phyloP scores from a whole-genome alignment of 2,329 filamentous ascomycete species.

The Aspergillus texensis region DNA sequence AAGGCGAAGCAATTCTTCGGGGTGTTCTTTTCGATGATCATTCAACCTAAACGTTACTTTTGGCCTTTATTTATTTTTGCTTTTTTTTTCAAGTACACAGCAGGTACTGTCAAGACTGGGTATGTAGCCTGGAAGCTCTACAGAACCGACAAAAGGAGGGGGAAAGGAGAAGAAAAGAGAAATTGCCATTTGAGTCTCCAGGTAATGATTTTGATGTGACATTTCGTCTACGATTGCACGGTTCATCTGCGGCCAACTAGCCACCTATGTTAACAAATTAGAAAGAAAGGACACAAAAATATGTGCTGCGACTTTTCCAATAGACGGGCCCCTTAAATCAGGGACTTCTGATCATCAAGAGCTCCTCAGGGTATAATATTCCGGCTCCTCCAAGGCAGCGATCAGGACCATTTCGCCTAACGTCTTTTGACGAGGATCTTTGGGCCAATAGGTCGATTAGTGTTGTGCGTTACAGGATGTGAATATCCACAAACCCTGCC shows the following conservation, averaged over 20 bases:
- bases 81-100: background rate
- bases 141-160: background rate
- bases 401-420: slow-evolving; percentile 48
- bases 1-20: slow-evolving; percentile 76
- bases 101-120: background rate
- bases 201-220: slow-evolving; percentile 1
- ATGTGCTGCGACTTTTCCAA: background rate
- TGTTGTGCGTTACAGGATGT: slow-evolving; percentile 40
- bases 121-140: background rate
- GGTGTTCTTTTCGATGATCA: slow-evolving; percentile 72
- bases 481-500: slow-evolving; percentile 42
- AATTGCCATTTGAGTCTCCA: background rate
- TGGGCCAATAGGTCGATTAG: slow-evolving; percentile 42
- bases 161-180: background rate
- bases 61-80: background rate
- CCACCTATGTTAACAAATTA: background rate
- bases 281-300: background rate
- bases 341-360: background rate
- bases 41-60: background rate
- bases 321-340: no score
- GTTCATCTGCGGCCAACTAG: slow-evolving; percentile 1
- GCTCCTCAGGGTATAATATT: slow-evolving; percentile 38
- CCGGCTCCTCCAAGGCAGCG: slow-evolving; percentile 42
- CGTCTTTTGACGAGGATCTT: slow-evolving; percentile 35
- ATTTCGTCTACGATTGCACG: slow-evolving; percentile 12